Conservation (phyloP, 495 filamentous ascomycete genomes). For the Aspergillus avenaceus region DNA sequence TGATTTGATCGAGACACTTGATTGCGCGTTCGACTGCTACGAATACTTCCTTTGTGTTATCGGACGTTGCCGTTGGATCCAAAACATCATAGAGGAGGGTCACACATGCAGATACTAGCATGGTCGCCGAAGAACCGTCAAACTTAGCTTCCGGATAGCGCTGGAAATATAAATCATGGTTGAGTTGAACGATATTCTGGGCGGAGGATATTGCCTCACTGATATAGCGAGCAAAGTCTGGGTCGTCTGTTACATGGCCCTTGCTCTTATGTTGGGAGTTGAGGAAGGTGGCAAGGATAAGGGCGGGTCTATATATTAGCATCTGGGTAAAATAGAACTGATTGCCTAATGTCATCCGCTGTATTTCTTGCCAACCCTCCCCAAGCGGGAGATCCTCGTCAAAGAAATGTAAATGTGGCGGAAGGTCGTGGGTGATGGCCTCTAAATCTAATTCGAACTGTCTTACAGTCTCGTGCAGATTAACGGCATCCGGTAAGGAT, state of each 20-base stretch:
- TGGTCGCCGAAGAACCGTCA: neutral
- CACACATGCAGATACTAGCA: neutral
- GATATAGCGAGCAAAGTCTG: neutral
- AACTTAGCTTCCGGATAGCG: neutral
- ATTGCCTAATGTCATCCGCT: neutral
- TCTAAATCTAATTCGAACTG: no score
- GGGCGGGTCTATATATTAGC: neutral
- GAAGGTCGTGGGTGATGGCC: neutral
- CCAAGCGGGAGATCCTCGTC: neutral
- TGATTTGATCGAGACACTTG: neutral
- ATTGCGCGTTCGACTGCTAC: neutral
- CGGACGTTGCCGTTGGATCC: neutral
- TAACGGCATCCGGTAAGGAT: no score
- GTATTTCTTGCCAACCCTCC: neutral
- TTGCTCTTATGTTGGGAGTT: neutral
- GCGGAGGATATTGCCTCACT: neutral
- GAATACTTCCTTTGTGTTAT: neutral
- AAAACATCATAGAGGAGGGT: constrained; percentile 1
- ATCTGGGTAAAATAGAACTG: neutral
- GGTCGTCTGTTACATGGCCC: neutral
- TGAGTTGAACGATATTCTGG: neutral
- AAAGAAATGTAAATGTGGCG: neutral
- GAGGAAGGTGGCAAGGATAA: neutral
- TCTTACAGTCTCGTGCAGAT: no score
- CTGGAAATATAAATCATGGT: neutral